Conservation (phyloP, 2,329 filamentous ascomycete species). For the Emericellopsis cladophorae region DNA sequence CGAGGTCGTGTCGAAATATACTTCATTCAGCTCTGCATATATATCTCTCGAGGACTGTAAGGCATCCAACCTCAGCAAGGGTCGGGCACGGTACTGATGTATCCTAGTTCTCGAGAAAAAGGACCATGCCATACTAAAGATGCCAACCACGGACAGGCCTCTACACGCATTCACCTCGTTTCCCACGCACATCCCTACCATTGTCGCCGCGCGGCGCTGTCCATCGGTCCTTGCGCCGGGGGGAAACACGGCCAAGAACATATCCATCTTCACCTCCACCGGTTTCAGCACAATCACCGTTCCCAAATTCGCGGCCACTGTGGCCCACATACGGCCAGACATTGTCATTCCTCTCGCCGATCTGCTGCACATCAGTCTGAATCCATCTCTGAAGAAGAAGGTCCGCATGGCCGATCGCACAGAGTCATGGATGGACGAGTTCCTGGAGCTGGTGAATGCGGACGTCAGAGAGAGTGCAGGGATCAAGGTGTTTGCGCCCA, state of each 20-base stretch:
- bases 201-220: slow-evolving; percentile 67
- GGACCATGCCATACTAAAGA: slow-evolving; percentile 35
- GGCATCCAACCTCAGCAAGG: slow-evolving; percentile 16
- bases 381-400: slow-evolving; percentile 57
- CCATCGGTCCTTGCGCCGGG: slow-evolving; percentile 62
- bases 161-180: slow-evolving; percentile 70
- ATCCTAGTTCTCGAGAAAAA: slow-evolving; percentile 40
- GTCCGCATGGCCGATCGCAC: slow-evolving; percentile 79
- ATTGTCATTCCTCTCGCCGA: slow-evolving; percentile 72
- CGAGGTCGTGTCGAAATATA: slow-evolving; percentile 60
- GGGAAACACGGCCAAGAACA: slow-evolving; percentile 55
- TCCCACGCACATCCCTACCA: slow-evolving; percentile 48
- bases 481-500: slow-evolving; percentile 45
- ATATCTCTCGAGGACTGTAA: slow-evolving; percentile 87
- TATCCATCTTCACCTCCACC: slow-evolving; percentile 75
- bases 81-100: neutral
- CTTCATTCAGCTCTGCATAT: slow-evolving; percentile 58
- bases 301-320: slow-evolving; percentile 54
- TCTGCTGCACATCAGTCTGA: slow-evolving; percentile 34
- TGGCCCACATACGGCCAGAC: slow-evolving; percentile 60
- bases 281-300: slow-evolving; percentile 65
- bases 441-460: slow-evolving; percentile 31
- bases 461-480: slow-evolving; percentile 12
- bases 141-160: slow-evolving; percentile 30
- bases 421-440: slow-evolving; percentile 65